Evolutionary conservation across 495 filamentous ascomycete species (phyloP).

Genomic region (Penicillium odoratum): DNA sequence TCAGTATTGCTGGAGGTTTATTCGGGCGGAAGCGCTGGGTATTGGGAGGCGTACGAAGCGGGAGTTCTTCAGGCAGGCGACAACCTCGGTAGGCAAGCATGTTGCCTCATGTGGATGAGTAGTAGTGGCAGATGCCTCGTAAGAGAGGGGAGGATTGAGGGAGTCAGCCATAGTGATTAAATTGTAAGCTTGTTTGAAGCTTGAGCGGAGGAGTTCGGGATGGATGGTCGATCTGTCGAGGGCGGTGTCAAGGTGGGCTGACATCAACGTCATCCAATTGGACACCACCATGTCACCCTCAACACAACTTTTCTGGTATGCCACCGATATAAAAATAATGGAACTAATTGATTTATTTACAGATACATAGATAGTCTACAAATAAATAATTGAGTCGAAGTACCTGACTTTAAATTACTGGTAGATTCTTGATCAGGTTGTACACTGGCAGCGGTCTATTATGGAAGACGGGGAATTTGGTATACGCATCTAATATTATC

Average conservation of each 20-base stretch:
- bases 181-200: neutral
- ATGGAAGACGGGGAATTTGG: no score
- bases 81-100: slow-evolving; percentile 77
- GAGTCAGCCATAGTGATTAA: slow-evolving; percentile 42
- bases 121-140: slow-evolving; percentile 71
- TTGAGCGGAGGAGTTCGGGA: neutral
- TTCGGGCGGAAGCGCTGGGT: slow-evolving; percentile 1
- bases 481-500: no score
- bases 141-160: slow-evolving; percentile 61
- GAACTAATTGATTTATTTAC: no score
- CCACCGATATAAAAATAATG: no score
- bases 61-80: slow-evolving; percentile 88
- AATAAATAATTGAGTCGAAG: no score
- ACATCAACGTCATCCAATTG: slow-evolving; percentile 6
- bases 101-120: slow-evolving; percentile 67
- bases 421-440: no score
- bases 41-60: slow-evolving; percentile 67
- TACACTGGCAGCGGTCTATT: no score
- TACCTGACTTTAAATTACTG: no score
- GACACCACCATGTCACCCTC: neutral
- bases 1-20: slow-evolving; percentile 1
- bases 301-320: no score
- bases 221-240: slow-evolving; percentile 3
- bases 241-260: slow-evolving; percentile 3
- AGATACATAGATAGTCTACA: no score